These are phyloP conservation scores for Talaromyces albobiverticillius DNA, from an alignment of 2,329 filamentous ascomycete species.

Conservation along the genomic window DNA sequence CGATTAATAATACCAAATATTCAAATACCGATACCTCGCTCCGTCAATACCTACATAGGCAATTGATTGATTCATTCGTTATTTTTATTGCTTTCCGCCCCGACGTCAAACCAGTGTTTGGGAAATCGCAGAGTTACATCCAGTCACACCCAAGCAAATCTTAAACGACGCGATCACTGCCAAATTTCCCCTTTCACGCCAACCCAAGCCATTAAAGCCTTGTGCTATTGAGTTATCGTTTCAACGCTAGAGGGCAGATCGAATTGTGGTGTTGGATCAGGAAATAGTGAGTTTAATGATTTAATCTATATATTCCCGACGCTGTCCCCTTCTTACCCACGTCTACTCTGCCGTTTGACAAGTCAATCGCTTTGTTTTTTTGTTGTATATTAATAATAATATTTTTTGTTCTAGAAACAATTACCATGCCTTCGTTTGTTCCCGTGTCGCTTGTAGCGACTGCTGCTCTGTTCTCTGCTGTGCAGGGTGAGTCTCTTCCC, in stretches of 20 bases:
- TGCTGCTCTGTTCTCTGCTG: conserved; percentile 13
- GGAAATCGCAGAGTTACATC: neutral
- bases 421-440: conserved; percentile 12
- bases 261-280: neutral
- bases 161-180: neutral
- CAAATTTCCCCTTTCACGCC: neutral
- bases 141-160: neutral
- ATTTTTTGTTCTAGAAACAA: conserved; percentile 3
- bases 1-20: too few species aligned
- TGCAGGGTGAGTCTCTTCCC: conserved; percentile 6
- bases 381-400: conserved; percentile 6
- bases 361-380: neutral
- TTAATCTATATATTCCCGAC: neutral
- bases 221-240: neutral
- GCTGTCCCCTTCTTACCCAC: too few species aligned
- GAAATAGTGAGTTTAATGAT: neutral
- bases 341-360: neutral
- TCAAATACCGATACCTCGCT: too few species aligned
- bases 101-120: neutral
- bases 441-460: conserved; percentile 12
- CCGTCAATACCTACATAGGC: too few species aligned
- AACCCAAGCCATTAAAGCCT: neutral
- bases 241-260: neutral
- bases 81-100: neutral
- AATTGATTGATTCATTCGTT: too few species aligned